A percentile compares a stretch with the other conserved stretches of the same genome.
These are phyloP conservation scores for Talaromyces marneffei DNA, from an alignment of 2,329 filamentous ascomycete genomes.

Conservation along the genomic window DNA sequence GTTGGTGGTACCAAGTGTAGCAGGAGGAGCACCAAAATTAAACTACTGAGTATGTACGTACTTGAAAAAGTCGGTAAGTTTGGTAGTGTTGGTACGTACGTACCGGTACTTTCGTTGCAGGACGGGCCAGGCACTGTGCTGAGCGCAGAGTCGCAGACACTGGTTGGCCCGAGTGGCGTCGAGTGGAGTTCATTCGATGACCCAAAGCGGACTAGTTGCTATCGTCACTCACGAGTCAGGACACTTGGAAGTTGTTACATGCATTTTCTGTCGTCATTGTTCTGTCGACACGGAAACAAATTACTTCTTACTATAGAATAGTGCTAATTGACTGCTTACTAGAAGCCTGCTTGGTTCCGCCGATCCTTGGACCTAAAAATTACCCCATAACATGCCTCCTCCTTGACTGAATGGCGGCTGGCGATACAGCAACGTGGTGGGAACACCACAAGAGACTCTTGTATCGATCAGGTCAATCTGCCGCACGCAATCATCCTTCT, in stretches of 20 bases:
- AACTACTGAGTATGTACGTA: too few species aligned
- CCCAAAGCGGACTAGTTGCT: background rate
- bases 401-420: background rate
- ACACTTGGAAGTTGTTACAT: background rate
- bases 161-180: background rate
- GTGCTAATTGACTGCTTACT: too few species aligned
- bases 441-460: background rate
- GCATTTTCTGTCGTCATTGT: background rate
- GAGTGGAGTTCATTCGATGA: background rate
- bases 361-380: background rate
- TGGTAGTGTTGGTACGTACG: background rate
- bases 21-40: background rate
- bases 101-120: background rate
- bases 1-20: background rate
- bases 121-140: background rate
- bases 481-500: conserved; percentile 1
- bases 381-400: background rate
- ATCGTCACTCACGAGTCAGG: background rate
- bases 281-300: background rate
- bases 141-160: background rate
- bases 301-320: background rate
- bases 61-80: background rate
- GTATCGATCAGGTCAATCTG: background rate
- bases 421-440: background rate
- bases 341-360: background rate